phyloP scores from a whole-genome alignment of 495 filamentous ascomycete genomes.

The Xylaria venustula region DNA sequence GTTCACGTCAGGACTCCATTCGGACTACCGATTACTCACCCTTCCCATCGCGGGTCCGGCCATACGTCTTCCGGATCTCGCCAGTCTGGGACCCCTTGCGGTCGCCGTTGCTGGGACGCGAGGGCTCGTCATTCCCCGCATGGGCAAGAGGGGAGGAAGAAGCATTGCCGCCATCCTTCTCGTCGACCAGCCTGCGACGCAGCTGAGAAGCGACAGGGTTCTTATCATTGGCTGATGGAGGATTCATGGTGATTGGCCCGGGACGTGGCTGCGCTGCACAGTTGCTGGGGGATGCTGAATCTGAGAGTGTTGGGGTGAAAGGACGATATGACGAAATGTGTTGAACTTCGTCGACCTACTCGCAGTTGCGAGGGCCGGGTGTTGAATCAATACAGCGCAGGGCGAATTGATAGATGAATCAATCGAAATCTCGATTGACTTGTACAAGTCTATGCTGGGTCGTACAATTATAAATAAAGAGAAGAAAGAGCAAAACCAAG shows the following conservation, averaged over 20 bases:
- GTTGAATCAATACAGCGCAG: slow-evolving; percentile 11
- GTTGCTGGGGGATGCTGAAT: neutral
- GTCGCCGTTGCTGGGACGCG: slow-evolving; percentile 12
- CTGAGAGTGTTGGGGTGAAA: too few species aligned
- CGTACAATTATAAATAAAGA: neutral
- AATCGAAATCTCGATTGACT: neutral
- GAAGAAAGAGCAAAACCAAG: neutral
- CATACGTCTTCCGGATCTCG: slow-evolving; percentile 75
- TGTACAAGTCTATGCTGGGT: neutral
- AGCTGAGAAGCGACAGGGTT: slow-evolving; percentile 12
- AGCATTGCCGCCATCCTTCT: neutral
- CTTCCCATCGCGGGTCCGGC: slow-evolving; percentile 85
- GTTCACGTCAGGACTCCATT: slow-evolving; percentile 5
- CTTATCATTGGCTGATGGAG: slow-evolving; percentile 1
- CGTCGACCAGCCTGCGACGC: slow-evolving; percentile 11
- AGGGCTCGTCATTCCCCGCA: slow-evolving; percentile 3
- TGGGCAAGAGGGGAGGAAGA: slow-evolving; percentile 5
- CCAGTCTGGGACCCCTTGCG: slow-evolving; percentile 26
- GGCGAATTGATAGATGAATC: neutral
- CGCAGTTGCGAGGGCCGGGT: slow-evolving; percentile 11
- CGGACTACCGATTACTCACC: slow-evolving; percentile 53
- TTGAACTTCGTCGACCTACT: slow-evolving; percentile 15
- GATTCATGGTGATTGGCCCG: slow-evolving; percentile 18
- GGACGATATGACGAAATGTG: slow-evolving; percentile 13
- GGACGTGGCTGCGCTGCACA: neutral